Conservation (phyloP, 2,329 filamentous ascomycete genomes). For the Pseudocercospora fuligena region DNA sequence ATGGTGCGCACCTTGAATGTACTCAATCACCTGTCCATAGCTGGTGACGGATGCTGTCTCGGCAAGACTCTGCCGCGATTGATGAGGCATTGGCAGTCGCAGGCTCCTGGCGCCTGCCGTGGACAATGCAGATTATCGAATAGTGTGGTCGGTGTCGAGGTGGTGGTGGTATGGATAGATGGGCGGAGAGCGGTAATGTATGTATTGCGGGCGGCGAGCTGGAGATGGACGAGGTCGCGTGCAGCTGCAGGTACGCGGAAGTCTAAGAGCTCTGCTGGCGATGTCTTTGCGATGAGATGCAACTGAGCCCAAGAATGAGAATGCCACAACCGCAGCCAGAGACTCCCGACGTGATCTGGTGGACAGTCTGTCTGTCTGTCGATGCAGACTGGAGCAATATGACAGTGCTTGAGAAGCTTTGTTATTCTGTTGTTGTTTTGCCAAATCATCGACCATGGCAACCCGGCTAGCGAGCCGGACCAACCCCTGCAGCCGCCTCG, state of each 20-base stretch:
- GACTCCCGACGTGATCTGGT: neutral
- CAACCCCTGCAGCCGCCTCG: neutral
- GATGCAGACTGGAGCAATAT: slow-evolving; percentile 9
- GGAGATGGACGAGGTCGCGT: slow-evolving; percentile 4
- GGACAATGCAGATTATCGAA: neutral
- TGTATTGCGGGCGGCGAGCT: slow-evolving; percentile 1
- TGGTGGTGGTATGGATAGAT: neutral
- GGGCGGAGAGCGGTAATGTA: neutral
- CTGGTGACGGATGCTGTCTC: slow-evolving; percentile 52
- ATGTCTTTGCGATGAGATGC: slow-evolving; percentile 2
- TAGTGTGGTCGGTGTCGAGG: neutral
- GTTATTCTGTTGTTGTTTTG: slow-evolving; percentile 5
- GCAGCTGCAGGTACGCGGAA: slow-evolving; percentile 2
- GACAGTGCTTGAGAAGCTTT: neutral
- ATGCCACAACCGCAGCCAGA: neutral
- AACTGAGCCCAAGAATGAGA: neutral
- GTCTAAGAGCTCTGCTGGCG: neutral
- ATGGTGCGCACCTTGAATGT: slow-evolving; percentile 76
- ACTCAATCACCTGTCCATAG: slow-evolving; percentile 91
- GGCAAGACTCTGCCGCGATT: slow-evolving; percentile 32
- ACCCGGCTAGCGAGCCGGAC: neutral
- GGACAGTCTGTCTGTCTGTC: neutral
- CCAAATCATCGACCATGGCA: neutral
- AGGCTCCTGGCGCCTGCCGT: slow-evolving; percentile 11
- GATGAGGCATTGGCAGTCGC: slow-evolving; percentile 37